These are phyloP conservation scores for Penicillium sclerotigenum DNA, from an alignment of 2,329 filamentous ascomycete genomes.

Conservation along the genomic window DNA sequence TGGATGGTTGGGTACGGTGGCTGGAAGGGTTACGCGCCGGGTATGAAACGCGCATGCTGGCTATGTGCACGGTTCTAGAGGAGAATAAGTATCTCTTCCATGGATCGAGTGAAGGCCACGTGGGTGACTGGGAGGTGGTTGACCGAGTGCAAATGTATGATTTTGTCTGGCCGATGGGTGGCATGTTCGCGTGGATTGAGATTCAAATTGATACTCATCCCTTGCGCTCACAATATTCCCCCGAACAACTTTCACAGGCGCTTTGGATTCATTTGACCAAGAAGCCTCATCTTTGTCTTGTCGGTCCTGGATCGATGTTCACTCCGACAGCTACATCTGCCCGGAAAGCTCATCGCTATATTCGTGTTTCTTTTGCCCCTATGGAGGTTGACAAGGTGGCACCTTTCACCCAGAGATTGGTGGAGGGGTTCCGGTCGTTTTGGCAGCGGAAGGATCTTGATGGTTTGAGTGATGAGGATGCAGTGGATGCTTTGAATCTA, in stretches of 20 bases:
- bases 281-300: not conserved
- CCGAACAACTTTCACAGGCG: not conserved
- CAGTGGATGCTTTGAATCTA: not conserved
- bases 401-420: not conserved
- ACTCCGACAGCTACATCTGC: not conserved
- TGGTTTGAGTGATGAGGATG: not conserved
- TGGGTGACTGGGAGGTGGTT: not conserved
- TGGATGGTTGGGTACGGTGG: not conserved
- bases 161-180: not conserved
- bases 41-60: not conserved
- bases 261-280: not conserved
- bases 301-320: not conserved
- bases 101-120: not conserved
- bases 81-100: not conserved
- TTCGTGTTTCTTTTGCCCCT: not conserved
- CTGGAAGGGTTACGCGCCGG: not conserved
- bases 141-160: not conserved
- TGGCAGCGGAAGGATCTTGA: not conserved
- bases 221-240: not conserved
- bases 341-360: not conserved
- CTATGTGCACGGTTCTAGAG: not conserved
- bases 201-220: not conserved
- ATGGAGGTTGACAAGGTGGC: not conserved
- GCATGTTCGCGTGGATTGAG: not conserved
- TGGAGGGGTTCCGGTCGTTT: not conserved